Conservation (phyloP, 2,329 filamentous ascomycete genomes). For the Exophiala spinifera region DNA sequence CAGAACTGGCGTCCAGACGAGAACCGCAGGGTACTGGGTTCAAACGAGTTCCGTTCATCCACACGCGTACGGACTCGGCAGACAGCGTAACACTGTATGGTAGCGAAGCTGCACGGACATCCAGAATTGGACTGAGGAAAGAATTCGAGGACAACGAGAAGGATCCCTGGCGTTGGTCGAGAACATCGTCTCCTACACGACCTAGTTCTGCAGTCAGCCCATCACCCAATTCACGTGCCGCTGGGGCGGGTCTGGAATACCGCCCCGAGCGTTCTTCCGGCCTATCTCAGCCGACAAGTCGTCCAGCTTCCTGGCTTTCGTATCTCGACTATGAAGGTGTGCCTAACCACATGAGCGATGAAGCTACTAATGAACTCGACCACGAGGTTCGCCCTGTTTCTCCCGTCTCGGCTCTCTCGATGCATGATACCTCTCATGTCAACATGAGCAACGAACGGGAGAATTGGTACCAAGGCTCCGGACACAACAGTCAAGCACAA, state of each 20-base stretch:
- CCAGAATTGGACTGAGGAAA: conserved; percentile 25
- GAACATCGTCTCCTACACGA: conserved; percentile 31
- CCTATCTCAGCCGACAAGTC: conserved; percentile 14
- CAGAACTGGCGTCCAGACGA: conserved; percentile 43
- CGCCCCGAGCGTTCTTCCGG: conserved; percentile 26
- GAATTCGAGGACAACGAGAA: conserved; percentile 24
- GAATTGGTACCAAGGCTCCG: conserved; percentile 22
- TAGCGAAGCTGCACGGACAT: conserved; percentile 25
- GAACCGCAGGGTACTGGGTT: conserved; percentile 15
- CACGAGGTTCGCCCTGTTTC: conserved; percentile 25
- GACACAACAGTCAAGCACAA: conserved; percentile 9
- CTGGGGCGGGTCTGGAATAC: conserved; percentile 26
- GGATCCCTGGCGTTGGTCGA: conserved; percentile 28
- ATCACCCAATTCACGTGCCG: conserved; percentile 25
- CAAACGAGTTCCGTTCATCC: conserved; percentile 69
- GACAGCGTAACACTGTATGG: conserved; percentile 42
- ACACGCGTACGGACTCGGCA: conserved; percentile 66
- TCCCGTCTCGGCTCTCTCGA: conserved; percentile 24
- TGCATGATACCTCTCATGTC: conserved; percentile 15
- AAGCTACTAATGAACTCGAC: conserved; percentile 20
- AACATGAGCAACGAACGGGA: conserved; percentile 15
- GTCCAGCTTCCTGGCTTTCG: conserved; percentile 28
- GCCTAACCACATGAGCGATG: conserved; percentile 22
- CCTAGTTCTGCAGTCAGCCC: conserved; percentile 34
- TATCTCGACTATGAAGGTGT: conserved; percentile 29